Base-by-base conservation (phyloP, 305 asterid genomes). In the Fraxinus baroniana region DNA sequence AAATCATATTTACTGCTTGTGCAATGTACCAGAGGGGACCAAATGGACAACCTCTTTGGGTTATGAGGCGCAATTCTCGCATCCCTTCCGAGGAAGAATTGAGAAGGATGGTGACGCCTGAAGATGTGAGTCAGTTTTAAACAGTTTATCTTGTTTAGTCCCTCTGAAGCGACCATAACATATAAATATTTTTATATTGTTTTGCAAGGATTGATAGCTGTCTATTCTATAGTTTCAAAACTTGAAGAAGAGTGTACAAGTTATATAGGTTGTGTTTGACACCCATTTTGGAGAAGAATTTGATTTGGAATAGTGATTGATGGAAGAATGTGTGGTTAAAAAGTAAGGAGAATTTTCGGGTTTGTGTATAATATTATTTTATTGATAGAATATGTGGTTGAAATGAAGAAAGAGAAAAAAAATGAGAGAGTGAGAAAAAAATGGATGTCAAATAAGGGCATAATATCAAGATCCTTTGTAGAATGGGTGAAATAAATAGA, bases 71-170 rank as follows among this genome's bases (percentile, higher is more conserved):
- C 75, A 70, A 30, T 70, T 70, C 13, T n/a, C 75, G 75, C 81
- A 91, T 97, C 85, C 99, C 99, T 73, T 95, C 93, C 4, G 98
- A 97, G 86, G 98, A 97, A 90, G 98, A 93, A 88, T 83, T 97
- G 83, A 92, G 99, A 88, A 93, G 98, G 97, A 89, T 94, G 97
- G 98, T 97, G 87, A 89, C 97, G 26, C 98, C 99, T 77, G 98
- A 95, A 89, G 92, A 87, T 86, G 99, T 97, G 88, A 80, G 90
- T 85, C 78, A 60, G 28, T 33, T 72, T 37, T 83, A n/a, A 68
- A 76, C 28, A 35, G 17, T 72, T 70, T 22, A 35, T 46, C 79
- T 74, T 72, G 46, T 72, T 72, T 35, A 33, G 26, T 33, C 7
- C 77, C 77, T 72, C 75, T 70, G 68, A 76, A 20, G 44, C 62